Evolutionary conservation across 495 filamentous ascomycete genomes (phyloP).

Genomic region (Chaetomidium leptoderma): DNA sequence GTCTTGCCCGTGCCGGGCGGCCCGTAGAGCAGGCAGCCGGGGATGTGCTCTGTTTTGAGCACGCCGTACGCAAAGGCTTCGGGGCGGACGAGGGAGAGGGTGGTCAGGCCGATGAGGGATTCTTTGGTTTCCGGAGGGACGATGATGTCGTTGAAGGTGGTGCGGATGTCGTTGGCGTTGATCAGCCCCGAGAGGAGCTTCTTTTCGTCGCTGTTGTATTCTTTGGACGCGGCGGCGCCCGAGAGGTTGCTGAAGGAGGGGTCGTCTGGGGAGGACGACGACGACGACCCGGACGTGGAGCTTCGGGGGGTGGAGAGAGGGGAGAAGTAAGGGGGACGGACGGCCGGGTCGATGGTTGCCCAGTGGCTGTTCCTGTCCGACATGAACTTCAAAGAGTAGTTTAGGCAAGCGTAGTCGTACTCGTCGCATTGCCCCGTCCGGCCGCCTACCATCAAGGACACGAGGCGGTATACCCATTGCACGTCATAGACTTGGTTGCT

Average conservation of each 20-base stretch:
- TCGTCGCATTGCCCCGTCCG: constrained; percentile 12
- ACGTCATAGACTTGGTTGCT: constrained; percentile 26
- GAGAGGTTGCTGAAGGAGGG: neutral
- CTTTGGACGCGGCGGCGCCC: constrained; percentile 17
- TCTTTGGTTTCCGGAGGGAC: constrained; percentile 80
- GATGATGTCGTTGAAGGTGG: constrained; percentile 79
- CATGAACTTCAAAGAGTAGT: constrained; percentile 25
- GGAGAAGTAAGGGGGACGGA: constrained; percentile 31
- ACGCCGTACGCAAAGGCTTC: constrained; percentile 97
- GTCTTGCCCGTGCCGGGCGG: constrained; percentile 97
- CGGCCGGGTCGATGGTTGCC: constrained; percentile 17
- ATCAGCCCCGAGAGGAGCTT: constrained; percentile 76
- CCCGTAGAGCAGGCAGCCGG: constrained; percentile 85
- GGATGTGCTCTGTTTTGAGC: constrained; percentile 83
- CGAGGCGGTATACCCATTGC: constrained; percentile 34
- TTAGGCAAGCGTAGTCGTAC: constrained; percentile 16
- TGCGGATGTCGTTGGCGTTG: constrained; percentile 73
- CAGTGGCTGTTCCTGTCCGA: constrained; percentile 25
- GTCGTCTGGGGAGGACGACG: neutral
- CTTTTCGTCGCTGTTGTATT: constrained; percentile 64
- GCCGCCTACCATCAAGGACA: constrained; percentile 27
- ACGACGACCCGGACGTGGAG: neutral
- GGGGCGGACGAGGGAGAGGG: constrained; percentile 78
- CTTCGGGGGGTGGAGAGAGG: constrained; percentile 19
- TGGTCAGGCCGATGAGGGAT: constrained; percentile 82